Evolutionary conservation across 2,329 filamentous ascomycete genomes (phyloP), one percentile per base, ranked within the genome.

Genomic region (Nemania diffusa): DNA sequence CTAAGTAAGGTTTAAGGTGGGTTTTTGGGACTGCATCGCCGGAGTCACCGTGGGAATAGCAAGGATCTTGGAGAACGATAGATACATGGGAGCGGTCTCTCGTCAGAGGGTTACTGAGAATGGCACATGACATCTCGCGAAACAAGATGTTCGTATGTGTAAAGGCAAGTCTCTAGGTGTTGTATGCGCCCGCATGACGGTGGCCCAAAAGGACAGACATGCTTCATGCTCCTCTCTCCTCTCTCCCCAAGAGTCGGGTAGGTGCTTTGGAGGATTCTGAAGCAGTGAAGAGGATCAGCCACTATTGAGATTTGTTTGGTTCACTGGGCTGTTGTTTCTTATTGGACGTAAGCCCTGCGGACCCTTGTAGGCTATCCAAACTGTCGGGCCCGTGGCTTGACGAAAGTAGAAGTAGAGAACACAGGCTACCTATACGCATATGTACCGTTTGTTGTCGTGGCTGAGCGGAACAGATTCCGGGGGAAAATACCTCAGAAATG

Each of bases 331-430:
- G 37, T 17, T 32, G 27, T n/a, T 34, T 52, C 42, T 46, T 17
- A 61, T 62, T 56, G 57, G 51, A 46, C 29, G 32, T 32, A 24
- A 20, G n/a, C 29, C 0, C n/a, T 27, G 42, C 26, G 26, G 57
- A 44, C 46, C 57, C 52, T 62, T 52, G 63, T 57, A 51, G 8
- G 20, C 52, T 51, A 56, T 22, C 63, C 63, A 53, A 29, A 51
- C 63, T 65, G 63, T 62, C 63, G 63, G 63, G 63, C 9, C 29
- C 17, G 57, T 27, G 51, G 57, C 50, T 65, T 56, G 50, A 60
- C 27, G 7, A 20, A 17, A 5, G 20, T 11, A 40, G 42, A 15
- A 62, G 29, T 50, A 50, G 26, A 5, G n/a, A 11, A 11, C 15
- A 29, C n/a, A 11, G 13, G 7, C 2, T 29, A 3, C 22, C 11